Evolutionary conservation across 108 stramenopile genomes (phyloP), one percentile per base, ranked within the genome.

Genomic region (Cyclostephanos tholiformis): DNA sequence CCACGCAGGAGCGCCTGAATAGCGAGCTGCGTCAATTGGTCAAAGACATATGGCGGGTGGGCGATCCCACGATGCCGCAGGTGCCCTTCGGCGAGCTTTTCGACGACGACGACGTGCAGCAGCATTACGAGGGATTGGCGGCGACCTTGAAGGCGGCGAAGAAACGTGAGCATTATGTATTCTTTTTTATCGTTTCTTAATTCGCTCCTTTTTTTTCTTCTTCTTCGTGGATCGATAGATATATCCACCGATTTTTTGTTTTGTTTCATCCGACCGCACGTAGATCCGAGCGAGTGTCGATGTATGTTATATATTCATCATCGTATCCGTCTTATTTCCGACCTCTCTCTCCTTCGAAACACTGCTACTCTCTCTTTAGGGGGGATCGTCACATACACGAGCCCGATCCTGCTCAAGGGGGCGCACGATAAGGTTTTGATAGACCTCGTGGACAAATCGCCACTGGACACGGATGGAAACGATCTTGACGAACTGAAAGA

Each of bases 381-480:
- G 22, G 77, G 87, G 20, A 75, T 88, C 35, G 86, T 89, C 22
- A 82, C 86, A 19, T 88, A 86, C 74, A 83, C 86, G 56, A 86
- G 87, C 22, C 86, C 85, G 56, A 88, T 89, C 76, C 76, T 89
- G 9, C 84, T 89, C 63, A 89, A 89, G 67, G 88, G 88, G 13
- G 88, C 85, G 48, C 88, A 89, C 75, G 88, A 89, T 69, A 74
- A 88, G 76, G 87, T 88, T n/a, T 43, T 85, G 46, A 84, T 89
- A 25, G 86, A 65, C 51, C 59, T 79, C 0, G 77, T 79, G 14
- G 77, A 79, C 65, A 65, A 57, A 25, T 67, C 77, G 7, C 65
- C 77, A 6, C 32, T 60, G 9, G 16, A 0, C 0, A 8, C 56
- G 43, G 19, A 38, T 0, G 29, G 55, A 0, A 46, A 29, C 6